These are phyloP conservation scores for Penicillium daleae DNA, from an alignment of 495 filamentous ascomycete genomes.

Conservation along the genomic window DNA sequence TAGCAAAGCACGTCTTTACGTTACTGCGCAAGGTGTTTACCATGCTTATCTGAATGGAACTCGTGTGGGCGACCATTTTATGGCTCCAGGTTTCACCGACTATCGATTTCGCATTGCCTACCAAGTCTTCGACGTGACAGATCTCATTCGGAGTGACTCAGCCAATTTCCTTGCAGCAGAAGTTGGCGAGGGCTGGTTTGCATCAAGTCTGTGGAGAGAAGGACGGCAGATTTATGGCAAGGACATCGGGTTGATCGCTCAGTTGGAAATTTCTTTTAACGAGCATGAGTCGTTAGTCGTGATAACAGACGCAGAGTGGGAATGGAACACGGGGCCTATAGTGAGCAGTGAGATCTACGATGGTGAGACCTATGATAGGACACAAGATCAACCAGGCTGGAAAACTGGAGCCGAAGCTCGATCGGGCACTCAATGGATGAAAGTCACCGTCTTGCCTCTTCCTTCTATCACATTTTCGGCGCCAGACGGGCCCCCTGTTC, in stretches of 20 bases:
- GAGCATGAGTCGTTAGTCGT: conserved; percentile 23
- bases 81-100: conserved; percentile 49
- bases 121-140: conserved; percentile 54
- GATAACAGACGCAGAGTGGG: conserved; percentile 33
- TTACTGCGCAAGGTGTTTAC: conserved; percentile 18
- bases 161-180: conserved; percentile 48
- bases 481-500: conserved; percentile 47
- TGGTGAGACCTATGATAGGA: conserved; percentile 51
- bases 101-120: conserved; percentile 30
- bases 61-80: conserved; percentile 16
- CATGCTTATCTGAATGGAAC: conserved; percentile 15
- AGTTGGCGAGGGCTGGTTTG: conserved; percentile 58
- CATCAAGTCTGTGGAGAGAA: conserved; percentile 44
- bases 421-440: conserved; percentile 6
- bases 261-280: conserved; percentile 39
- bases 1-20: conserved; percentile 8
- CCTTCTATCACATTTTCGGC: conserved; percentile 31
- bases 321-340: conserved; percentile 26
- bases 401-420: not conserved
- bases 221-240: conserved; percentile 44
- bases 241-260: conserved; percentile 42
- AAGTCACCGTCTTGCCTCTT: conserved; percentile 22
- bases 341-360: conserved; percentile 54
- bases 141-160: conserved; percentile 29
- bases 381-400: conserved; percentile 24